A percentile compares a stretch with the other conserved stretches of the same genome.
phyloP scores from a whole-genome alignment of 768 basidiomycete genomes.

The Phylloporus scabripes region DNA sequence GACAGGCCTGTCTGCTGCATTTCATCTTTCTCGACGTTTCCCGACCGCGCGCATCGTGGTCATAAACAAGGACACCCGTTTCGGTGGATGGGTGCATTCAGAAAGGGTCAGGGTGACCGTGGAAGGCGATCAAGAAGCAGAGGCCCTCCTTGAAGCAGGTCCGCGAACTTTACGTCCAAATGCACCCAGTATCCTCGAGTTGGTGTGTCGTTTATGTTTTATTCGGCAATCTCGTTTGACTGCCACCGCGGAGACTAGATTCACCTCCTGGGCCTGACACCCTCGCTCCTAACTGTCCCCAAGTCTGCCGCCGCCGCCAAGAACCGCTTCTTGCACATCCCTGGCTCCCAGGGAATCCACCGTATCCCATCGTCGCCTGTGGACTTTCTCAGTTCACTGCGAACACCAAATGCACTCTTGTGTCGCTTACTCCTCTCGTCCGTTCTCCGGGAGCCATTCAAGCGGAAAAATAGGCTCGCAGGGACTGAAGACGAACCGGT shows the following conservation, averaged over 20 bases:
- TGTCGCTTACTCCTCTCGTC: conserved; percentile 47
- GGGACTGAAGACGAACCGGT: conserved; percentile 67
- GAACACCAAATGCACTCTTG: conserved; percentile 29
- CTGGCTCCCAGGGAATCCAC: conserved; percentile 47
- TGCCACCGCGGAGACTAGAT: conserved; percentile 46
- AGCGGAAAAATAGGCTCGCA: conserved; percentile 36
- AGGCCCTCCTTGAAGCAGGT: conserved; percentile 74
- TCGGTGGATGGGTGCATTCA: conserved; percentile 87
- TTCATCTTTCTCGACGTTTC: conserved; percentile 65
- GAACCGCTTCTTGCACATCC: conserved; percentile 67
- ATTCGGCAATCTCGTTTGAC: conserved; percentile 9
- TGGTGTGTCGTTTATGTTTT: conserved; percentile 45
- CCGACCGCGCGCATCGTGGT: conserved; percentile 56
- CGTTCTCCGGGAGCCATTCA: conserved; percentile 55
- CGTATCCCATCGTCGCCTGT: conserved; percentile 40
- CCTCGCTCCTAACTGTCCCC: conserved; percentile 61
- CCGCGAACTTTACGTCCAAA: conserved; percentile 83
- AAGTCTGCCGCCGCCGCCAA: conserved; percentile 66
- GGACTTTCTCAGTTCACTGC: conserved; percentile 34
- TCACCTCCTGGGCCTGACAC: conserved; percentile 59
- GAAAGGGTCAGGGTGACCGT: conserved; percentile 43
- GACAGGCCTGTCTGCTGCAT: conserved; percentile 76
- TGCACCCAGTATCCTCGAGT: conserved; percentile 64
- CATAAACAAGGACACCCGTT: conserved; percentile 54
- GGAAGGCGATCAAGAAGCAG: conserved; percentile 25